A percentile compares a stretch with the other conserved stretches of the same genome.
These are phyloP conservation scores for Tuber aestivum DNA, from an alignment of 495 filamentous ascomycete genomes.

Conservation along the genomic window DNA sequence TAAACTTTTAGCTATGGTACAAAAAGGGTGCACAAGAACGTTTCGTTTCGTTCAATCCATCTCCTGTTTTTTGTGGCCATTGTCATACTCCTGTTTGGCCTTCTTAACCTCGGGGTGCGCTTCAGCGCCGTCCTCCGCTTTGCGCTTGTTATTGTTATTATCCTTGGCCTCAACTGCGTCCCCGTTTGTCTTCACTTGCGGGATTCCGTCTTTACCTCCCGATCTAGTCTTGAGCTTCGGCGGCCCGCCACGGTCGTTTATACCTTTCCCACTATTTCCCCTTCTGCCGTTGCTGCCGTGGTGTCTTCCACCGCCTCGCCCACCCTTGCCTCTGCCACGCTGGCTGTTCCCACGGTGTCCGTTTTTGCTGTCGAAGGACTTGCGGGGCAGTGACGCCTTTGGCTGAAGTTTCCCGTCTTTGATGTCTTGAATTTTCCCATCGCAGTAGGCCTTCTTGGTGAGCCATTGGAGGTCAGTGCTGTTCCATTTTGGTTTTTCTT, in stretches of 20 bases:
- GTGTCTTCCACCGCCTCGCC: slow-evolving; percentile 34
- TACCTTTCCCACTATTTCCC: slow-evolving; percentile 16
- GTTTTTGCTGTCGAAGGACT: slow-evolving; percentile 23
- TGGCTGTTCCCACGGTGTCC: slow-evolving; percentile 55
- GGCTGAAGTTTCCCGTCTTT: slow-evolving; percentile 62
- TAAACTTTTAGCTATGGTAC: neutral
- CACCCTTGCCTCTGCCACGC: slow-evolving; percentile 44
- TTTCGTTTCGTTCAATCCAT: slow-evolving; percentile 2
- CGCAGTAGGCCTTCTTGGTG: slow-evolving; percentile 80
- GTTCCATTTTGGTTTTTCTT: slow-evolving; percentile 77
- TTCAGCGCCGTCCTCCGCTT: slow-evolving; percentile 16
- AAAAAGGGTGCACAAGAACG: neutral
- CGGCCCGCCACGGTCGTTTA: slow-evolving; percentile 31
- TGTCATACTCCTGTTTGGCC: slow-evolving; percentile 31
- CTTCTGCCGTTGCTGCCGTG: slow-evolving; percentile 21
- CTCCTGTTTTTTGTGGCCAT: slow-evolving; percentile 5
- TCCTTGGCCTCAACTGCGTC: slow-evolving; percentile 8
- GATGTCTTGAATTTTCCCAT: slow-evolving; percentile 70
- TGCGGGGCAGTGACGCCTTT: slow-evolving; percentile 39
- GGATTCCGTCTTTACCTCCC: slow-evolving; percentile 8
- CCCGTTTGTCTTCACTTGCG: slow-evolving; percentile 14
- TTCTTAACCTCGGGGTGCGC: slow-evolving; percentile 38
- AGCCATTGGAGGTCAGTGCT: slow-evolving; percentile 66
- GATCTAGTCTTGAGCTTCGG: slow-evolving; percentile 34
- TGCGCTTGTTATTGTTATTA: slow-evolving; percentile 27